Evolutionary conservation across 2,329 filamentous ascomycete genomes (phyloP).

Genomic region (Pestalotiopsis sp.): DNA sequence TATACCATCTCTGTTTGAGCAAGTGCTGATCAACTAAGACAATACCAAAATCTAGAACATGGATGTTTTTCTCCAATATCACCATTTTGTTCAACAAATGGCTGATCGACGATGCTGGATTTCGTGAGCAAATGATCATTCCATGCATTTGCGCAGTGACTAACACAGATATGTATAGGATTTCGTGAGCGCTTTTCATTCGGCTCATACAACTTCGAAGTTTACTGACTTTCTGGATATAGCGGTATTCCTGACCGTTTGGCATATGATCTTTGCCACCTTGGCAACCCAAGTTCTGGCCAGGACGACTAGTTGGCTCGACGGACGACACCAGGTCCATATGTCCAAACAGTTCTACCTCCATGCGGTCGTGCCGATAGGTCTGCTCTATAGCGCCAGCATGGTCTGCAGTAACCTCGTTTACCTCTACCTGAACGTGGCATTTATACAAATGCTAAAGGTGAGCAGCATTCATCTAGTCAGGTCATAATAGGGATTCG

Average conservation of each 20-base stretch:
- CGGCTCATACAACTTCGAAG: not conserved
- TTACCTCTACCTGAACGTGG: constrained; percentile 68
- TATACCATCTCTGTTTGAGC: not conserved
- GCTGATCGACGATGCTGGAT: constrained; percentile 75
- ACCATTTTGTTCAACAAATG: constrained; percentile 95
- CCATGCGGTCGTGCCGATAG: constrained; percentile 67
- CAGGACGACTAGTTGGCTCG: constrained; percentile 64
- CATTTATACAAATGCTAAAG: constrained; percentile 74
- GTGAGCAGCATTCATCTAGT: constrained; percentile 22
- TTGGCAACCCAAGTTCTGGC: constrained; percentile 68
- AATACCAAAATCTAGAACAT: constrained; percentile 50
- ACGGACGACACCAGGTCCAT: constrained; percentile 62
- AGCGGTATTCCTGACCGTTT: constrained; percentile 66
- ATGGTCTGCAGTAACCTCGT: constrained; percentile 70
- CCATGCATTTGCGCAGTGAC: not conserved
- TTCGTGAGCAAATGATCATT: constrained; percentile 58
- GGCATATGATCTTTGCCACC: constrained; percentile 70
- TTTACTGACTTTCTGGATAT: constrained; percentile 9
- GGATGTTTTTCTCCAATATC: constrained; percentile 83
- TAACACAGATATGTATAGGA: not conserved
- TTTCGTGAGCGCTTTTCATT: not conserved
- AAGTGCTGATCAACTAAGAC: not conserved
- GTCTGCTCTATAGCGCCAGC: constrained; percentile 66
- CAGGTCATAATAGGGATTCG: too few relatives aligned
- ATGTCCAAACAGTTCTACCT: constrained; percentile 65